Base-by-base conservation (phyloP, 352 stramenopile species). In the Stephanocyclus meneghinianus region DNA sequence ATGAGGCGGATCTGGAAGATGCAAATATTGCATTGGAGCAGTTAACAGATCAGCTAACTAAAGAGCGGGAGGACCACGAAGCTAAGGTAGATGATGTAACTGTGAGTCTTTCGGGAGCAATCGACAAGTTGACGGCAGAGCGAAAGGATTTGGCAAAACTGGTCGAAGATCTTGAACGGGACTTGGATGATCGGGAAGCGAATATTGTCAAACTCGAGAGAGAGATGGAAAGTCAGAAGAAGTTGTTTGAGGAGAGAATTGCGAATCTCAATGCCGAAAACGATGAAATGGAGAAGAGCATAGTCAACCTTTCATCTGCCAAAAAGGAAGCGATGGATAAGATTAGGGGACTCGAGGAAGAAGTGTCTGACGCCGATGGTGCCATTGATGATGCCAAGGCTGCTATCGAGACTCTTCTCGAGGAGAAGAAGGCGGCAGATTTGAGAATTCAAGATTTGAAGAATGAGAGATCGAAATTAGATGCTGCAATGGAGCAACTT, bases 301-400 rank as follows among this genome's bases (percentile, higher is more conserved):
- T 85, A 16, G 37, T 80, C 37, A 70, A 80, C 29, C 55, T 85
- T 8, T 70, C 78, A 2, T 56, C 48, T 1, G 47, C 70, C 1
- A 81, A 75, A 29, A 81, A 72, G 21, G 72, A 86, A 16, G 78
- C 78, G 2, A 86, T 86, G 69, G 78, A 86, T 73, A 86, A 81
- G 57, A 86, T 86, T 68, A 73, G 78, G 56, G 78, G 73, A 21
- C 44, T 86, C 8, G 78, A 86, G 57, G 74, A 86, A 42, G 78
- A 85, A 30, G 78, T 85, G 16, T 81, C 71, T 42, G 78, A 81
- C 74, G 78, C 78, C 10, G 78, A 86, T 62, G 63, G 68, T 55
- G 78, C 78, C 16, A 86, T 81, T 59, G 78, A 81, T 35, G 73
- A 86, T 68, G 78, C 78, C 9, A 81, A 86, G 59, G 72, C 72